These are phyloP conservation scores for Chaetomiaceae sp. DNA, from an alignment of 2,329 filamentous ascomycete genomes.

Conservation along the genomic window DNA sequence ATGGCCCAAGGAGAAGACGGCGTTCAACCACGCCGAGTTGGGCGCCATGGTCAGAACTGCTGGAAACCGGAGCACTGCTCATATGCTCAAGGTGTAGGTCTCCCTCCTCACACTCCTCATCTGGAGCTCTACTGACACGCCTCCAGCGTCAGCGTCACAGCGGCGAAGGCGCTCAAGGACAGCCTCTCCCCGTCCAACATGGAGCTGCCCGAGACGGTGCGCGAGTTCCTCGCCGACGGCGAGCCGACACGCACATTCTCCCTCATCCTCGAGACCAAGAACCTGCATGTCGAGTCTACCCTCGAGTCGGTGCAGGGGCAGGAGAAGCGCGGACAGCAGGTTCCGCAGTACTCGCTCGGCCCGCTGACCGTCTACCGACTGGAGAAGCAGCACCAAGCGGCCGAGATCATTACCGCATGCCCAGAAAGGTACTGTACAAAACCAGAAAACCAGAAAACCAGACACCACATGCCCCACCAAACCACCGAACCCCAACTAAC, in stretches of 20 bases:
- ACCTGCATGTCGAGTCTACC: constrained; percentile 19
- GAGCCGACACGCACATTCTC: constrained; percentile 10
- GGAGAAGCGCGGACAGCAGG: background rate
- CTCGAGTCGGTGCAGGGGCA: constrained; percentile 13
- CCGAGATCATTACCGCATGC: constrained; percentile 30
- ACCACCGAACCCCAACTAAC: too few relatives aligned
- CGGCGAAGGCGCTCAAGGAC: constrained; percentile 1
- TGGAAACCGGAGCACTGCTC: constrained; percentile 18
- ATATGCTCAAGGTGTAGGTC: constrained; percentile 16
- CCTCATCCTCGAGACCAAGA: constrained; percentile 20
- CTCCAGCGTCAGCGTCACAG: constrained; percentile 4
- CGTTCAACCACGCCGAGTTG: constrained; percentile 20
- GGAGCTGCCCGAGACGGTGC: constrained; percentile 4
- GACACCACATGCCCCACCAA: too few relatives aligned
- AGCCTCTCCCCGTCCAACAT: background rate
- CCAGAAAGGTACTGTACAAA: constrained; percentile 29
- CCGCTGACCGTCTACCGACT: constrained; percentile 11
- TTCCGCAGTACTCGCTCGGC: constrained; percentile 10
- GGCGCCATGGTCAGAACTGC: constrained; percentile 8
- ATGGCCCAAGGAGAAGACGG: constrained; percentile 19
- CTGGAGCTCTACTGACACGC: background rate
- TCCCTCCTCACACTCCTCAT: background rate
- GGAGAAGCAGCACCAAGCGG: constrained; percentile 16
- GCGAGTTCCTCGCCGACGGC: background rate
- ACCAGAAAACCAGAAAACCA: too few relatives aligned